These are phyloP conservation scores for Cicer judaicum DNA, from an alignment of 306 rosid species.

Conservation along the genomic window DNA sequence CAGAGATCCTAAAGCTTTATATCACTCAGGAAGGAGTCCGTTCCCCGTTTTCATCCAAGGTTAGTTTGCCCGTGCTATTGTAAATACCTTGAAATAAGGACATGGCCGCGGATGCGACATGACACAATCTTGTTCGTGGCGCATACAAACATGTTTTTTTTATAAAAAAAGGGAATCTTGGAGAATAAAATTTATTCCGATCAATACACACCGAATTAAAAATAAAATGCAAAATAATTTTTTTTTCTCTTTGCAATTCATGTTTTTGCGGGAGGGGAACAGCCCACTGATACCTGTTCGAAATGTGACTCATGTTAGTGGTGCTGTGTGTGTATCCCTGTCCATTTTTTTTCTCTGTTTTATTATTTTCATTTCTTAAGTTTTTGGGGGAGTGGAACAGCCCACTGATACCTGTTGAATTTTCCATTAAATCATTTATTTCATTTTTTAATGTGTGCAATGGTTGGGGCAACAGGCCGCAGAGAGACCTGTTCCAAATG, in stretches of 20 bases:
- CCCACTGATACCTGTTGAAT: not conserved
- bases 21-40: constrained; percentile 99
- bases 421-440: constrained; percentile 20
- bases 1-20: constrained; percentile 93
- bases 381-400: not conserved
- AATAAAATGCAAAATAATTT: not conserved
- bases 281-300: constrained; percentile 10
- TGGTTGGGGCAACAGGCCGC: constrained; percentile 54
- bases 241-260: constrained; percentile 3
- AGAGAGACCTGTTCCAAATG: constrained; percentile 87
- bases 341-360: not conserved
- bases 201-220: constrained; percentile 19
- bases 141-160: not conserved
- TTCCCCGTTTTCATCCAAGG: constrained; percentile 98
- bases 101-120: not conserved
- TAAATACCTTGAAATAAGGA: constrained; percentile 31
- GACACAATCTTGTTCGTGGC: constrained; percentile 19
- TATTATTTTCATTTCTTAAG: not conserved
- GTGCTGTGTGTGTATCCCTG: not conserved
- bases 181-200: constrained; percentile 2
- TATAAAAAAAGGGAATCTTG: constrained; percentile 15
- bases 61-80: constrained; percentile 46
- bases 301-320: constrained; percentile 5
- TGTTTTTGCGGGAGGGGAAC: constrained; percentile 1
- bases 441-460: constrained; percentile 22